Conservation (phyloP, 176 grass and related monocot genomes). For the Oryza punctata region DNA sequence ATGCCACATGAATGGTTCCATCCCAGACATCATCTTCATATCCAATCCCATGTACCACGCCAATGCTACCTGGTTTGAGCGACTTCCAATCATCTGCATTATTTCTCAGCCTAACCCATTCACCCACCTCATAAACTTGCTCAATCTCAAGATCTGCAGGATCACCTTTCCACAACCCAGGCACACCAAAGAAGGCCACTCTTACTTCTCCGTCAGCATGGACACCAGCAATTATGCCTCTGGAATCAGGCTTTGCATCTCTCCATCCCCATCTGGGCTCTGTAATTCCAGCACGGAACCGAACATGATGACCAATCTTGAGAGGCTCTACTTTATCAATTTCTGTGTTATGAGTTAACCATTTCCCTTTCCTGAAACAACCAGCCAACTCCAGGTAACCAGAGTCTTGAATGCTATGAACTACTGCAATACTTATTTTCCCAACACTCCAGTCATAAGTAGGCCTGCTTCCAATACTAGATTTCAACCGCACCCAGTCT, state of each 20-base stretch:
- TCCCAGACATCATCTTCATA: constrained; percentile 81
- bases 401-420: constrained; percentile 98
- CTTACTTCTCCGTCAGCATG: constrained; percentile 97
- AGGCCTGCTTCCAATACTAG: constrained; percentile 76
- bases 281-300: constrained; percentile 70
- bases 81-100: constrained; percentile 73
- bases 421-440: constrained; percentile 83
- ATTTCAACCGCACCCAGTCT: constrained; percentile 92
- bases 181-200: constrained; percentile 73
- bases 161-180: constrained; percentile 86
- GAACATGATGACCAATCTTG: constrained; percentile 81
- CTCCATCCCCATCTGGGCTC: constrained; percentile 99
- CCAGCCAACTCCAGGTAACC: constrained; percentile 92
- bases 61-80: constrained; percentile 81
- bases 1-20: constrained; percentile 86
- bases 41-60: constrained; percentile 90
- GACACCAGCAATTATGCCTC: constrained; percentile 83
- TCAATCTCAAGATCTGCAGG: constrained; percentile 93
- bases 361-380: constrained; percentile 96
- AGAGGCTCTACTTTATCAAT: constrained; percentile 88
- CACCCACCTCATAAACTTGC: constrained; percentile 78
- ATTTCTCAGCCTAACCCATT: constrained; percentile 84
- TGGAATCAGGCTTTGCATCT: constrained; percentile 86
- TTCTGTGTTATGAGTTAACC: constrained; percentile 90
- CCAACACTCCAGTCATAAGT: constrained; percentile 95